phyloP scores from a whole-genome alignment of 805 yeast genomes.

The Saccharomycopsis oosterbeekiorum region DNA sequence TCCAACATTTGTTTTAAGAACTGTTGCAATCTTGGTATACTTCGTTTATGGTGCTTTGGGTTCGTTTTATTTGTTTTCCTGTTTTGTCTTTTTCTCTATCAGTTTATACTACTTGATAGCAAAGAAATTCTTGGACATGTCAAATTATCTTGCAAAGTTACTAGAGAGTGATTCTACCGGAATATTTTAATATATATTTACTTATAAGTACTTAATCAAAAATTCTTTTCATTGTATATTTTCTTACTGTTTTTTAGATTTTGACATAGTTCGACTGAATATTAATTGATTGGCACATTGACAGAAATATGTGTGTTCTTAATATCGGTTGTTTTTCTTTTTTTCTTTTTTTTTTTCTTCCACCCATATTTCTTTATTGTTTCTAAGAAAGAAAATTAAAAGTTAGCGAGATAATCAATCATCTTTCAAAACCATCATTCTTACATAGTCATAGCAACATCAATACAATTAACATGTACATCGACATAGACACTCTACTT shows the following conservation, averaged over 20 bases:
- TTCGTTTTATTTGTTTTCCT: not conserved
- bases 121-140: not conserved
- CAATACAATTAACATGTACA: not conserved
- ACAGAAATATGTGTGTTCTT: too few species aligned
- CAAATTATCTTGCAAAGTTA: not conserved
- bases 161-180: not conserved
- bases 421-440: too few species aligned
- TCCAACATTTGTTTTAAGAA: not conserved
- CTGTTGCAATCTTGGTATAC: not conserved
- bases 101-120: not conserved
- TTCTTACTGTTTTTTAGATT: not conserved
- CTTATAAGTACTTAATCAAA: too few species aligned
- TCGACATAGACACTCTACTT: not conserved
- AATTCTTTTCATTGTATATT: not conserved
- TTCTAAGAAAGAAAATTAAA: not conserved
- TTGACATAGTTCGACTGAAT: not conserved
- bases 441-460: too few species aligned
- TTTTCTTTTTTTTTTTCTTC: not conserved
- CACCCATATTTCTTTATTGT: too few species aligned
- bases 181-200: not conserved
- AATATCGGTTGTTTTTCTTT: too few species aligned
- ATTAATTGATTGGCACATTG: not conserved
- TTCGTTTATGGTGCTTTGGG: not conserved
- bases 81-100: not conserved
- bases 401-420: not conserved